A percentile compares a stretch with the other conserved stretches of the same genome.
Evolutionary conservation across 2,329 filamentous ascomycete species (phyloP).

Genomic region (Fusarium decemcellulare): DNA sequence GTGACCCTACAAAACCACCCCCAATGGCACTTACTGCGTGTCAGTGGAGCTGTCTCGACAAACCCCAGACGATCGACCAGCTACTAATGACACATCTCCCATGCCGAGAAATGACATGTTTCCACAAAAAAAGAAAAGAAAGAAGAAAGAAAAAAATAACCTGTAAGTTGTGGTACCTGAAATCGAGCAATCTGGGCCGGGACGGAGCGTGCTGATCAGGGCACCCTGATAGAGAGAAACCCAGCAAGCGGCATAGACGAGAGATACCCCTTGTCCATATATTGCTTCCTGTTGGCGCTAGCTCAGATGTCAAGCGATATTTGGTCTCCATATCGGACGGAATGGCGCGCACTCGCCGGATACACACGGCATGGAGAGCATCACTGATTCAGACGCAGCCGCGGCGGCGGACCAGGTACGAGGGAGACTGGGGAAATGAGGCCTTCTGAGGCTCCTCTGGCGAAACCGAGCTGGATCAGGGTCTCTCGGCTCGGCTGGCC

Average conservation of each 20-base stretch:
- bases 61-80: conserved; percentile 28
- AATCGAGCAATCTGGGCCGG: conserved; percentile 6
- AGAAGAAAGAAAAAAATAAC: conserved; percentile 11
- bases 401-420: conserved; percentile 8
- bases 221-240: conserved; percentile 2
- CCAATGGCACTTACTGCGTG: not conserved
- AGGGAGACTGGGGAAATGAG: conserved; percentile 26
- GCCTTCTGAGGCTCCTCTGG: conserved; percentile 33
- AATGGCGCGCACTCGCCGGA: not conserved
- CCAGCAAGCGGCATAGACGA: not conserved
- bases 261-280: not conserved
- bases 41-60: conserved; percentile 26
- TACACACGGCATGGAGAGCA: conserved; percentile 9
- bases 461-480: conserved; percentile 19
- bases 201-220: conserved; percentile 17
- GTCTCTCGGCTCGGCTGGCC: not conserved
- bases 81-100: conserved; percentile 10
- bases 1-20: not conserved
- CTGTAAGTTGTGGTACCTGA: conserved; percentile 9
- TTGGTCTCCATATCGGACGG: not conserved
- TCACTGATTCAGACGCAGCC: not conserved
- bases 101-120: conserved; percentile 5
- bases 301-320: conserved; percentile 7
- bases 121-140: conserved; percentile 22
- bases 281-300: not conserved